A percentile compares a stretch with the other conserved stretches of the same genome.
These are phyloP conservation scores for Boletus fagicola DNA, from an alignment of 768 basidiomycete genomes.

Conservation along the genomic window DNA sequence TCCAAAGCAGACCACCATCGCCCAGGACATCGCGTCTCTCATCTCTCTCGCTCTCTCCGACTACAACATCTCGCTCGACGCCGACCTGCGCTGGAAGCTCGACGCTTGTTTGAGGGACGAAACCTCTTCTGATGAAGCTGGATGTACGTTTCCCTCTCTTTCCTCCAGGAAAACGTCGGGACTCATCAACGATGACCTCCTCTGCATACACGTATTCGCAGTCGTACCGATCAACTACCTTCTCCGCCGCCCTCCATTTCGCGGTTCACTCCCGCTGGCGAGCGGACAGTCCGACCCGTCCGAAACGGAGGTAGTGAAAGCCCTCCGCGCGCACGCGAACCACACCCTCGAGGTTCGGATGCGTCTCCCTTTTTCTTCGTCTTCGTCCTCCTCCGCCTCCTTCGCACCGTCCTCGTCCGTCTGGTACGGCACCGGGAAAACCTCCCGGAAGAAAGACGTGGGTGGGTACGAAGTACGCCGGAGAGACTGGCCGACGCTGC, in stretches of 20 bases:
- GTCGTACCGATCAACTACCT: constrained; percentile 62
- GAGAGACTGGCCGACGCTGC: constrained; percentile 40
- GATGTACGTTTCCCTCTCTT: constrained; percentile 44
- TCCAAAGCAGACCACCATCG: constrained; percentile 22
- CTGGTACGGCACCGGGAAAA: constrained; percentile 36
- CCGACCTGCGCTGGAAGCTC: constrained; percentile 50
- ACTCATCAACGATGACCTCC: neutral
- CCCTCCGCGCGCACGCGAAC: constrained; percentile 49
- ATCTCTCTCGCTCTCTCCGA: constrained; percentile 66
- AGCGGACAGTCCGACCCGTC: constrained; percentile 13
- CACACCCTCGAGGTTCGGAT: constrained; percentile 60
- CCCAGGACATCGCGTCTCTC: constrained; percentile 50
- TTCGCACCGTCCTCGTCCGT: constrained; percentile 39
- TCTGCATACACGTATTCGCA: constrained; percentile 26
- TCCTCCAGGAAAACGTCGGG: neutral
- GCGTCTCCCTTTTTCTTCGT: constrained; percentile 35
- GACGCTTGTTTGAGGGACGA: constrained; percentile 32
- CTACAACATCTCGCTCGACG: constrained; percentile 63
- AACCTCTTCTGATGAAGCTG: constrained; percentile 28
- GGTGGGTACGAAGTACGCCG: constrained; percentile 69
- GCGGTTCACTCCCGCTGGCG: constrained; percentile 12
- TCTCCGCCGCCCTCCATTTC: constrained; percentile 37
- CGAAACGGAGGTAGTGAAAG: constrained; percentile 55
- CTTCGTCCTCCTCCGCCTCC: neutral
- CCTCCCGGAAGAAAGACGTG: constrained; percentile 30